Conservation (phyloP, 225 moss, liverwort and hornwort genomes). For the Rhytidiadelphus loreus region DNA sequence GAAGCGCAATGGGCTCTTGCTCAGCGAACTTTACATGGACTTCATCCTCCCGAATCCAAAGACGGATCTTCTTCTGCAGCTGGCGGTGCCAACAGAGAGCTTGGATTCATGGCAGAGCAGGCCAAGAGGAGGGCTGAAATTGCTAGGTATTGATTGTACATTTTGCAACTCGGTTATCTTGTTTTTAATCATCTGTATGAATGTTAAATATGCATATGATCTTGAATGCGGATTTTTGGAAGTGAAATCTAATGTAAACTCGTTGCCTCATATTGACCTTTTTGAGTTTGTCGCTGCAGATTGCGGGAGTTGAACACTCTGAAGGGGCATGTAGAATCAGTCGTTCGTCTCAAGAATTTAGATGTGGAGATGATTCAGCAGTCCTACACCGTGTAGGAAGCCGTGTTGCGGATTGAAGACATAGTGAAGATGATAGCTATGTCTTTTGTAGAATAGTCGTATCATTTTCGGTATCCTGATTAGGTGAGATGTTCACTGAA, state of each 20-base stretch:
- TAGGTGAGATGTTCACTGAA: not conserved
- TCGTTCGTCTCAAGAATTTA: conserved; percentile 72
- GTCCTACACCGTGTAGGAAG: conserved; percentile 59
- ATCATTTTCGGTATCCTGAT: not conserved
- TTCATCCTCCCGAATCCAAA: conserved; percentile 50
- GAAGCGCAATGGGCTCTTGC: conserved; percentile 89
- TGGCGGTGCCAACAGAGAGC: conserved; percentile 23
- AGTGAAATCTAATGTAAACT: not conserved
- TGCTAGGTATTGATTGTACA: conserved; percentile 3
- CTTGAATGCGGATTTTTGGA: not conserved
- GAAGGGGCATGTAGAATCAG: conserved; percentile 84
- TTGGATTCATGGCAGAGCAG: conserved; percentile 39
- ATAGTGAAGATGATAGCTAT: conserved; percentile 1
- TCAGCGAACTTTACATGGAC: conserved; percentile 77
- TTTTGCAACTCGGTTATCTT: not conserved
- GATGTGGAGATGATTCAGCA: conserved; percentile 80
- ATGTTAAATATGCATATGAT: too few relatives aligned
- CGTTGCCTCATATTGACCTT: not conserved
- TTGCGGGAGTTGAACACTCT: conserved; percentile 67
- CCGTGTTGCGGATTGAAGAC: not conserved
- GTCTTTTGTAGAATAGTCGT: conserved; percentile 17
- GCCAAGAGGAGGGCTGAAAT: conserved; percentile 48
- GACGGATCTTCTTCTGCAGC: conserved; percentile 2
- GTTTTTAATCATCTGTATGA: not conserved
- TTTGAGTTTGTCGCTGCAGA: conserved; percentile 10